Conservation (phyloP, 169 alveolate species). For the Plasmodium cynomolgi region DNA sequence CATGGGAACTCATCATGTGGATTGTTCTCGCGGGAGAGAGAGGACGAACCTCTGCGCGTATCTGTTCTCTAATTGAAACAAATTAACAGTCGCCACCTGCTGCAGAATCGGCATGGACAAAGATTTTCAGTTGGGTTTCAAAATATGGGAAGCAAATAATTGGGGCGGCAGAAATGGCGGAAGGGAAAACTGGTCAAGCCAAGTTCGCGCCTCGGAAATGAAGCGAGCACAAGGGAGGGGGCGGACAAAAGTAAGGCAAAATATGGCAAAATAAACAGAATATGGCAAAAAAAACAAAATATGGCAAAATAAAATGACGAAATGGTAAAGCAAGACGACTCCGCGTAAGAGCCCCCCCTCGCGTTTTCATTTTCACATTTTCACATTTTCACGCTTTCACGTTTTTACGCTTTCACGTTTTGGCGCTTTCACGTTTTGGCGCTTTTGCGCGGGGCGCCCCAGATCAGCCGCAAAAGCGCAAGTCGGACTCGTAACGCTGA, state of each 20-base stretch:
- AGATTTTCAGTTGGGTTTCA: background rate
- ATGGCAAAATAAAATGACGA: background rate
- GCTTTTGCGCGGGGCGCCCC: background rate
- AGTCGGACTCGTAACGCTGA: conserved; percentile 48
- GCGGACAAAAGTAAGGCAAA: background rate
- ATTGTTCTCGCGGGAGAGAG: background rate
- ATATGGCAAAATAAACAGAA: background rate
- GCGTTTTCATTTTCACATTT: background rate
- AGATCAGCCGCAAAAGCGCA: background rate
- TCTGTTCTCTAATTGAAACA: background rate
- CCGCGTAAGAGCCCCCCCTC: background rate
- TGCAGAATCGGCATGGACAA: background rate
- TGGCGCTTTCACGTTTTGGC: background rate
- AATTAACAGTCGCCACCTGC: background rate
- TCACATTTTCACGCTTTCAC: no score
- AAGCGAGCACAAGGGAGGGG: background rate
- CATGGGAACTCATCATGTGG: background rate
- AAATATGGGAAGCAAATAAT: background rate
- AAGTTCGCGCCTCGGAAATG: background rate
- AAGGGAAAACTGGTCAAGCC: background rate
- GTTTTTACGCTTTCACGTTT: no score
- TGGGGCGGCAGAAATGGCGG: background rate
- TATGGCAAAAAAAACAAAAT: background rate
- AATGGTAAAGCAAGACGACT: background rate
- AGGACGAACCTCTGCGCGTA: background rate